These are phyloP conservation scores for Lasiosphaeria ovina DNA, from an alignment of 495 filamentous ascomycete species.

Conservation along the genomic window DNA sequence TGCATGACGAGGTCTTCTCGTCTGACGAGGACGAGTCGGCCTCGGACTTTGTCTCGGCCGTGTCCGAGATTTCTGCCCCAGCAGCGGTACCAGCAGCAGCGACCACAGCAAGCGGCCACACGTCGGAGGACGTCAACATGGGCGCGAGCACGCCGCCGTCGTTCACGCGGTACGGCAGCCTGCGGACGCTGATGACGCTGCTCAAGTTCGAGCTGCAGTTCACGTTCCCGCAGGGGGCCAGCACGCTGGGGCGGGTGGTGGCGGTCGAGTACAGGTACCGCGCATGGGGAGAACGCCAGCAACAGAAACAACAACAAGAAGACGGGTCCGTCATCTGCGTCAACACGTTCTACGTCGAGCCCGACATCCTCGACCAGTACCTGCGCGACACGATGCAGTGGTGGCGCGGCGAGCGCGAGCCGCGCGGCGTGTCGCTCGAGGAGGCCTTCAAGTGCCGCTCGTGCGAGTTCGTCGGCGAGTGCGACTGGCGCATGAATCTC, in stretches of 20 bases:
- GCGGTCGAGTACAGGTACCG: constrained; percentile 61
- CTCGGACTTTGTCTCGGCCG: constrained; percentile 12
- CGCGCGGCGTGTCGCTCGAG: constrained; percentile 79
- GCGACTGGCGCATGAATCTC: constrained; percentile 49
- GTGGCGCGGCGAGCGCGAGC: constrained; percentile 79
- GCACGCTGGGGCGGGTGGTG: constrained; percentile 54
- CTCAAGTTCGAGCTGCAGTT: constrained; percentile 49
- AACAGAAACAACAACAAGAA: constrained; percentile 35
- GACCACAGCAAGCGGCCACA: background rate
- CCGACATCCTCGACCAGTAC: constrained; percentile 59
- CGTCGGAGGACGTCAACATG: background rate
- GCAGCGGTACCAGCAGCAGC: constrained; percentile 7
- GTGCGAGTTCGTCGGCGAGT: constrained; percentile 56
- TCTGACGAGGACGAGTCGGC: constrained; percentile 26
- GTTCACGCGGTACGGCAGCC: constrained; percentile 35
- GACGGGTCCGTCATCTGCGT: constrained; percentile 55
- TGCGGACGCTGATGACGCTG: constrained; percentile 39
- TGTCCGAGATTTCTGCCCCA: background rate
- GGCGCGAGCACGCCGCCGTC: constrained; percentile 42
- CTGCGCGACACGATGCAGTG: constrained; percentile 69
- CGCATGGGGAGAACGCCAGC: constrained; percentile 24
- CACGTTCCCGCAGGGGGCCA: constrained; percentile 53
- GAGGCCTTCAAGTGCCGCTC: constrained; percentile 84
- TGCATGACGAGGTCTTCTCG: constrained; percentile 58
- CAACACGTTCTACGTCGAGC: constrained; percentile 69